phyloP scores from a whole-genome alignment of 2,329 filamentous ascomycete species.

The Fusarium bulbicola region DNA sequence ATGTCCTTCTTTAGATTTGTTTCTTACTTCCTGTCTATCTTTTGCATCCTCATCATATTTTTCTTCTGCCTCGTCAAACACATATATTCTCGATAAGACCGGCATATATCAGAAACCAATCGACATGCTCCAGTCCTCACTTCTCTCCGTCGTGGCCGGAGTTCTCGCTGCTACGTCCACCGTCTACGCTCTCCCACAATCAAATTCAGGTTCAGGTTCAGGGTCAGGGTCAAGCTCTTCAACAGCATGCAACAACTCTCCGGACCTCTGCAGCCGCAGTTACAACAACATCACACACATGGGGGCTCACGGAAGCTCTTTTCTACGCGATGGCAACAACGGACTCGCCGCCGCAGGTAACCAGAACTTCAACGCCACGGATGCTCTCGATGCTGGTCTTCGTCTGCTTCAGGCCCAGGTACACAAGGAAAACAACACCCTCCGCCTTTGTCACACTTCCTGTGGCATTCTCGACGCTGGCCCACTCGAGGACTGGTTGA shows the following conservation, averaged over 20 bases:
- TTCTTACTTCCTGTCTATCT: slow-evolving; percentile 1
- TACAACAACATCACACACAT: slow-evolving; percentile 84
- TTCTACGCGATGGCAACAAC: slow-evolving; percentile 70
- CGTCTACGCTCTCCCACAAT: slow-evolving; percentile 40
- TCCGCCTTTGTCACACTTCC: slow-evolving; percentile 75
- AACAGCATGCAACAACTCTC: slow-evolving; percentile 81
- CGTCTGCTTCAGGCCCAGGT: slow-evolving; percentile 78
- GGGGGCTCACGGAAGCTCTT: slow-evolving; percentile 79
- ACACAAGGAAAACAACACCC: slow-evolving; percentile 66
- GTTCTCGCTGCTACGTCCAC: slow-evolving; percentile 35
- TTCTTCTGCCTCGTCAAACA: background rate
- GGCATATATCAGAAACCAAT: background rate
- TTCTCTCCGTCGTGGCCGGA: slow-evolving; percentile 32
- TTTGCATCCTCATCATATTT: background rate
- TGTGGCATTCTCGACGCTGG: slow-evolving; percentile 77
- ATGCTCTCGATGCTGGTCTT: slow-evolving; percentile 75
- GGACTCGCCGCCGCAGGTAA: slow-evolving; percentile 72
- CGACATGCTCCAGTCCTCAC: slow-evolving; percentile 37
- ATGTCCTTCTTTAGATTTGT: slow-evolving; percentile 8
- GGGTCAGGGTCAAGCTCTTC: slow-evolving; percentile 29
- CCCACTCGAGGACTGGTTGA: slow-evolving; percentile 69
- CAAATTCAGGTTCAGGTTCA: slow-evolving; percentile 31
- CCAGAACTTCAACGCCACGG: slow-evolving; percentile 77
- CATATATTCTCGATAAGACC: background rate
- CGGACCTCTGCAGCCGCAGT: slow-evolving; percentile 72